Percentiles rank a stretch among this genome's conserved stretches.
Evolutionary conservation across 148 eudicot species (phyloP).

Genomic region (Chenopodium quinoa): DNA sequence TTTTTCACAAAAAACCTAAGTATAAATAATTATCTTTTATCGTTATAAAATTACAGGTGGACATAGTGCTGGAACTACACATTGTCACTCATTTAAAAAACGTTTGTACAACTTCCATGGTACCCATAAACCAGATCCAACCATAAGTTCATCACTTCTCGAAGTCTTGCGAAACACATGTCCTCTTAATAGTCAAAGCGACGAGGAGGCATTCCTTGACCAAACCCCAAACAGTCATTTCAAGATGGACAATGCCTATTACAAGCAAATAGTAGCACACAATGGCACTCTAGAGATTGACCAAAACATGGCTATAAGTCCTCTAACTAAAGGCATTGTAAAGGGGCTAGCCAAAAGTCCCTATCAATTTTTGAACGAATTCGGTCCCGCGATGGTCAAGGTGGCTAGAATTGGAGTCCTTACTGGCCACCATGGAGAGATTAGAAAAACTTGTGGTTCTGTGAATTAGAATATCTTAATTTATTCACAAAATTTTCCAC

Average conservation of each 20-base stretch:
- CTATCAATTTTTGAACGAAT: neutral
- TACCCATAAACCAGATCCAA: neutral
- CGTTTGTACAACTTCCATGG: neutral
- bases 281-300: constrained; percentile 41
- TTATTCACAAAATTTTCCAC: no score
- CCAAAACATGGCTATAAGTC: constrained; percentile 22
- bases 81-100: neutral
- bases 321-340: neutral
- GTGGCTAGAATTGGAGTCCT: neutral
- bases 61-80: neutral
- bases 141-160: neutral
- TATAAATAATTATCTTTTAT: no score
- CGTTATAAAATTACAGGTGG: neutral
- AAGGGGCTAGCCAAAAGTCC: neutral
- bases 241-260: constrained; percentile 38
- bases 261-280: constrained; percentile 24
- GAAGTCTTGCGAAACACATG: neutral
- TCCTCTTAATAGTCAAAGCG: neutral
- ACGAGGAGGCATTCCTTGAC: neutral
- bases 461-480: neutral
- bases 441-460: neutral
- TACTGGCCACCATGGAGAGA: neutral
- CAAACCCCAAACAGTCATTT: constrained; percentile 20
- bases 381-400: neutral
- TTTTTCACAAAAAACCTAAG: no score